Base-by-base conservation (phyloP, 2,329 filamentous ascomycete genomes). In the Chaetomium sp. region DNA sequence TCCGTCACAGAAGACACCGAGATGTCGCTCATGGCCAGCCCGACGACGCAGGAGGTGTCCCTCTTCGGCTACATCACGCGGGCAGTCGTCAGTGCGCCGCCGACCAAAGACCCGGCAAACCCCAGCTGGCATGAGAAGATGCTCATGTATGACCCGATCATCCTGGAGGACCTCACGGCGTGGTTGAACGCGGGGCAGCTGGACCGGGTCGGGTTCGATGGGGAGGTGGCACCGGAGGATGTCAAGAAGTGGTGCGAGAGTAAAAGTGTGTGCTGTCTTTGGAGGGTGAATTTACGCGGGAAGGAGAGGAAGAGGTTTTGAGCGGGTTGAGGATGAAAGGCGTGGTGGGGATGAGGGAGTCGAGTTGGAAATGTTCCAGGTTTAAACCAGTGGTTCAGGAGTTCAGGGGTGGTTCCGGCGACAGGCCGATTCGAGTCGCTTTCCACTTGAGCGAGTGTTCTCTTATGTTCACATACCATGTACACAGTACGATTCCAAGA, bases 91-190 rank as follows among this genome's bases (percentile, higher is more conserved):
- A 78, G 78, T 0, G 79, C 81, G 4, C 81, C 85, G 3, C 80
- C 79, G 13, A 81, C 83, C 0, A 79, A 71, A 4, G 79, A 88
- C 68, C 77, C 82, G 0, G 68, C 69, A 7, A 74, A 82, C 2
- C 87, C 86, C 16, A 92, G 86, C 2, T 98, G 93, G 91, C 83
- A 96, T 71, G 92, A 98, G 77, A 96, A 93, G 78, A 97, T 99
- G 55, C 81, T 98, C 6, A 86, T 98, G 74, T 98, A 96, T 74
- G 93, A 98, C 72, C 92, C 94, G 0, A 90, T 99, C 51, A 83
- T 95, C 1, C 77, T 97, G 0, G 94, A 98, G 76, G 93, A 97
- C 69, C 80, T 99, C 16, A 85, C 93, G 0, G 78, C 80, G 0
- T 98, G 93, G 90, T 78, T 98, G 19, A 97, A 97, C 70, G 83